Base-by-base conservation (phyloP, 164 flowering plant species). In the Nymphaea colorata region DNA sequence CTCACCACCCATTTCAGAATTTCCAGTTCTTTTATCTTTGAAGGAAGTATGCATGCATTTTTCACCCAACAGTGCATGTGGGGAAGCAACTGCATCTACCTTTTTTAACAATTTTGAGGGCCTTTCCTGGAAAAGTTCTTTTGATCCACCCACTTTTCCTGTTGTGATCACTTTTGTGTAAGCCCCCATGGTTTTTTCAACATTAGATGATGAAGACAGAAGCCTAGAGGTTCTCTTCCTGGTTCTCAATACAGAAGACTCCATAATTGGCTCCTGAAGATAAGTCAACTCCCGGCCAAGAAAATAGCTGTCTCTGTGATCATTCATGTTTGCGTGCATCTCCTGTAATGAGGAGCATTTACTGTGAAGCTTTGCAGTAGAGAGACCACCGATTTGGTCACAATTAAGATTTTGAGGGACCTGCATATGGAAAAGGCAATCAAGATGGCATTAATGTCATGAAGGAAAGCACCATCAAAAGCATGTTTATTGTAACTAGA, bases 61-160 rank as follows among this genome's bases (percentile, higher is more conserved):
- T 75, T 81, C 83, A 79, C 77, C 87, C 80, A 76, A 61, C 72
- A 67, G 64, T 72, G 78, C 69, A 69, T 71, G 69, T 74, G 82
- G 82, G 76, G 74, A 85, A 75, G 85, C 80, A 86, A 80, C 81
- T 77, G 70, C 80, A 73, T 84, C 82, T 79, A 82, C 87, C 86
- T 84, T 78, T 72, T 76, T 73, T 62, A 66, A 67, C 4, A 81
- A 67, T n/a, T 70, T 59, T 55, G 83, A 72, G 44, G 55, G 76
- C 73, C 67, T 62, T 55, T 60, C 69, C 61, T 69, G 69, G 65
- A 67, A 43, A 17, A 53, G 18, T 61, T 73, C 69, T 65, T 66
- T 69, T 67, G 62, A 55, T 69, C 75, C 77, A 47, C 79, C 76
- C 47, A 71, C 81, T 72, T 76, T 79, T 47, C 76, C 80, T 42